A percentile compares a stretch with the other conserved stretches of the same genome.
phyloP scores from a whole-genome alignment of 225 moss, liverwort and hornwort genomes.

The Straminergon stramineum region DNA sequence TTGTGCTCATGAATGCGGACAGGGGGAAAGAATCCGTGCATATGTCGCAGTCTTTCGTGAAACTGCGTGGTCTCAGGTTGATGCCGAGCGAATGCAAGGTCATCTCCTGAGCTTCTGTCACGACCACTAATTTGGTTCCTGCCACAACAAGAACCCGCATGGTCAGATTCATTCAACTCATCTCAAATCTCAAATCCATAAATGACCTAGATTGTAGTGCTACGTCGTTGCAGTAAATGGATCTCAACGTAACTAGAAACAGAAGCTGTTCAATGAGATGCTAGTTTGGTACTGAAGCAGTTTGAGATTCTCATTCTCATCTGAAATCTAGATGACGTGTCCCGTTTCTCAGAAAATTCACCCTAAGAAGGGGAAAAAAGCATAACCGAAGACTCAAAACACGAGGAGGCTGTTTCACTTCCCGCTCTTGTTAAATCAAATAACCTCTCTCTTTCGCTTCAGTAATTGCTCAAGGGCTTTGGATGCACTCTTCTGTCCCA shows the following conservation, averaged over 20 bases:
- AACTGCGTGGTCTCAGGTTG: not conserved
- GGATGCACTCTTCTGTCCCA: not conserved
- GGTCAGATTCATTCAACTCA: not conserved
- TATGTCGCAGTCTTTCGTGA: not conserved
- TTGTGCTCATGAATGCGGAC: not conserved
- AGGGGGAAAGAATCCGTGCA: not conserved
- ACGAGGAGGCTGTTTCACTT: not conserved
- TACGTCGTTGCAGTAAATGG: not conserved
- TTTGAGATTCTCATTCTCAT: not conserved
- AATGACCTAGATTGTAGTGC: not conserved
- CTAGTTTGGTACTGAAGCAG: not conserved
- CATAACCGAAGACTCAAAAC: not conserved
- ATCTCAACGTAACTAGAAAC: not conserved
- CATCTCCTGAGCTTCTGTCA: not conserved
- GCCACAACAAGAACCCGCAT: not conserved
- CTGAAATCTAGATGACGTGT: not conserved
- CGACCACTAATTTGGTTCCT: not conserved
- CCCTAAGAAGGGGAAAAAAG: not conserved
- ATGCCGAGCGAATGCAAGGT: not conserved
- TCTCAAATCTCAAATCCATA: not conserved
- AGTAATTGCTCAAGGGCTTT: not conserved
- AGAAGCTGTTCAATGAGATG: not conserved
- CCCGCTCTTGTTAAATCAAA: not conserved
- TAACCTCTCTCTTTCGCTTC: not conserved
- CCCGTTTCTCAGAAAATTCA: not conserved